Base-by-base conservation (phyloP, 495 filamentous ascomycete species). In the Ramalina peruviana region DNA sequence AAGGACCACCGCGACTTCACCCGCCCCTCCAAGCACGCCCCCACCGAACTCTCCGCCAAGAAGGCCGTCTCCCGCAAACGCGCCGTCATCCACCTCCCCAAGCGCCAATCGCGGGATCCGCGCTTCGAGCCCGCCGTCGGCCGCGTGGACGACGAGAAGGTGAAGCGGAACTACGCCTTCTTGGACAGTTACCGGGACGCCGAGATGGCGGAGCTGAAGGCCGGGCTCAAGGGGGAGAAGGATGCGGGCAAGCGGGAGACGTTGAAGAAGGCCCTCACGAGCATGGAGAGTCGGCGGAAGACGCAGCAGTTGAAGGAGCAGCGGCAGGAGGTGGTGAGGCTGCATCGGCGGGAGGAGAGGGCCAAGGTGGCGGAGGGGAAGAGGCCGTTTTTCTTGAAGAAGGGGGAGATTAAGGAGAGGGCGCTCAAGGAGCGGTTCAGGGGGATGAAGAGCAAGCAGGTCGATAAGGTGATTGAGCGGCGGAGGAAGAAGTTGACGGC, bases 381-480 rank as follows among this genome's bases (percentile, higher is more conserved):
- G 78, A 80, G 80, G 72, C 89, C 90, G 6, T 98, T 88, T 61
- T 94, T 83, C 62, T 69, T 96, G 54, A 97, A 97, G 76, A 79
- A 83, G 66, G 79, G 77, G 51, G 88, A 95, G 67, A 73, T 88
- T 67, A 94, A 93, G 79, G 88, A 88, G 67, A 65, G 80, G 62
- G 70, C 87, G 26, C 66, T 94, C 51, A 64, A 85, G 53, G 81
- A 94, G 58, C 80, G 82, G 63, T 96, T 83, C 58, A 70, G 76
- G 53, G 77, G 74, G 48, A 78, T 97, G 77, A 87, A 82, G 68
- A 81, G 80, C 44, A 81, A 79, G 67, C 79, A 96, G 64, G 73
- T 86, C 40, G 81, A 88, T 36, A 82, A 78, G 64, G 80, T 77
- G 15, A 79, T 95, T 53, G 86, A 92, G 73, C 71, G 83, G 59